phyloP scores from a whole-genome alignment of 306 rosid genomes.

The Vigna nakashimae region DNA sequence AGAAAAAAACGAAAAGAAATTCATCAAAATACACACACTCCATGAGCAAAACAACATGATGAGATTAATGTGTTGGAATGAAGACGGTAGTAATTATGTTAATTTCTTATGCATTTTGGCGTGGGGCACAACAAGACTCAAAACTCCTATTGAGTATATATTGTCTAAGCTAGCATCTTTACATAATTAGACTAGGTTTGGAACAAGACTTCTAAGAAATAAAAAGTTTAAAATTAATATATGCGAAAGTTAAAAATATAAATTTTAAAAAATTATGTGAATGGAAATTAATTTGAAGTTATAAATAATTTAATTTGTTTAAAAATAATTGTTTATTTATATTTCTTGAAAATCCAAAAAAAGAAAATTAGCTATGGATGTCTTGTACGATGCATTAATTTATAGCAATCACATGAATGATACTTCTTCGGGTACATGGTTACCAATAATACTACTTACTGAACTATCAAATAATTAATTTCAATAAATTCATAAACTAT shows the following conservation, averaged over 20 bases:
- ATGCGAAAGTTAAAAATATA: no score
- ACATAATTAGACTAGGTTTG: neutral
- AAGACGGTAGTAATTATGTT: slow-evolving; percentile 11
- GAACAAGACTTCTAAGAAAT: no score
- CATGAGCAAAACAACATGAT: neutral
- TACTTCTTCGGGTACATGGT: neutral
- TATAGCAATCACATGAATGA: neutral
- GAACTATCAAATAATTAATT: neutral
- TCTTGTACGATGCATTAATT: neutral
- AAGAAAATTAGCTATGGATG: neutral
- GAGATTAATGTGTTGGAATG: neutral
- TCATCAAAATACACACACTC: neutral
- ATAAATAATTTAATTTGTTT: no score
- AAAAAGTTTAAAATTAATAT: no score
- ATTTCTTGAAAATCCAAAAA: no score
- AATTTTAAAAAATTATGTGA: no score
- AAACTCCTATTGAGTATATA: neutral
- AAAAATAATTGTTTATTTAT: no score
- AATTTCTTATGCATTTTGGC: neutral
- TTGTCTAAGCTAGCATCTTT: slow-evolving; percentile 8
- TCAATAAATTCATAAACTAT: neutral
- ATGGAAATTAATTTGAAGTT: no score
- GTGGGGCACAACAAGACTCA: slow-evolving; percentile 14
- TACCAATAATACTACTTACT: no score
- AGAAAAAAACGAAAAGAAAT: no score